A percentile compares a stretch with the other conserved stretches of the same genome.
Conservation (phyloP, 2,329 filamentous ascomycete species). For the Scedosporium apiospermum region DNA sequence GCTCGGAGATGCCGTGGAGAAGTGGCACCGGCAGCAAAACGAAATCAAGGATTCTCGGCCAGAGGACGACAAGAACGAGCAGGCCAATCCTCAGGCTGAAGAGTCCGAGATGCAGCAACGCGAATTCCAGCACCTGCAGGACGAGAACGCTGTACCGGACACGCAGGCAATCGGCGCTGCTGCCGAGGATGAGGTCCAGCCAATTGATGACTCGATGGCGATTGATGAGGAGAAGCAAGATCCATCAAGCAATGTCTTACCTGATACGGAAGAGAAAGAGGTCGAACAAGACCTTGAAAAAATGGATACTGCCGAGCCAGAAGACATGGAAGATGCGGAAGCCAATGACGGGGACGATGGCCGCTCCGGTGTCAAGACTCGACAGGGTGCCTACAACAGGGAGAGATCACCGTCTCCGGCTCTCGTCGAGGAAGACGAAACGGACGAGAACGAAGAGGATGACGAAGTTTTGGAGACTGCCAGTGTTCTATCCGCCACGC, state of each 20-base stretch:
- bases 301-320: slow-evolving; percentile 19
- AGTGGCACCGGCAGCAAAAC: slow-evolving; percentile 81
- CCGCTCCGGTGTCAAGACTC: slow-evolving; percentile 50
- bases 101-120: slow-evolving; percentile 65
- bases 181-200: slow-evolving; percentile 75
- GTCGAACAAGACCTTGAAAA: slow-evolving; percentile 33
- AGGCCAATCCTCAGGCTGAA: slow-evolving; percentile 18
- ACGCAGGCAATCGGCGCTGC: slow-evolving; percentile 86
- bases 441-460: slow-evolving; percentile 38
- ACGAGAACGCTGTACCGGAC: slow-evolving; percentile 74
- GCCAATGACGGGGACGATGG: slow-evolving; percentile 37
- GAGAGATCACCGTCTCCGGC: slow-evolving; percentile 27
- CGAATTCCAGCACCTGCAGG: slow-evolving; percentile 89
- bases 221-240: slow-evolving; percentile 62
- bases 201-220: slow-evolving; percentile 81
- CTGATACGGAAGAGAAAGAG: slow-evolving; percentile 41
- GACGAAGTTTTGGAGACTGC: slow-evolving; percentile 44
- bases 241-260: slow-evolving; percentile 35
- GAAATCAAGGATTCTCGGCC: slow-evolving; percentile 55
- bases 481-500: slow-evolving; percentile 62
- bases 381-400: slow-evolving; percentile 47
- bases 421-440: slow-evolving; percentile 26
- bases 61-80: slow-evolving; percentile 40
- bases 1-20: slow-evolving; percentile 82
- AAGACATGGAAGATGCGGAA: slow-evolving; percentile 31